A percentile compares a stretch with the other conserved stretches of the same genome.
Conservation (phyloP, 768 basidiomycete genomes). For the Boletus fagicola region DNA sequence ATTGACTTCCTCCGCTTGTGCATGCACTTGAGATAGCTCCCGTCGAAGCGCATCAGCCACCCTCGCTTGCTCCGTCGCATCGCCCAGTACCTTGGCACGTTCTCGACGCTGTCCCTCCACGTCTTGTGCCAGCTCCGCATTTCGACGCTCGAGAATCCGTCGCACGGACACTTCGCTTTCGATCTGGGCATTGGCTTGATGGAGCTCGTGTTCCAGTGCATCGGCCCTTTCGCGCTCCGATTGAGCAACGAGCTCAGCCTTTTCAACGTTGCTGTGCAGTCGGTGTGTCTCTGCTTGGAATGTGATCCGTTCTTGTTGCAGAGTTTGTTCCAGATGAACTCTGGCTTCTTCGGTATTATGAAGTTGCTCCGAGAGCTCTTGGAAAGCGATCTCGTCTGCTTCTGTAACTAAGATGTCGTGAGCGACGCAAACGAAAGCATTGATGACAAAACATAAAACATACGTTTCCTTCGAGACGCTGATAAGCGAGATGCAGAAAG, state of each 20-base stretch:
- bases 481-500: slow-evolving; percentile 72
- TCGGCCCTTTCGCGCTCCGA: slow-evolving; percentile 54
- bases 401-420: slow-evolving; percentile 52
- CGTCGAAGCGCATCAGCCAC: slow-evolving; percentile 57
- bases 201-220: slow-evolving; percentile 61
- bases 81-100: slow-evolving; percentile 56
- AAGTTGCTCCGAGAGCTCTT: slow-evolving; percentile 70
- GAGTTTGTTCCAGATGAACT: slow-evolving; percentile 50
- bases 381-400: slow-evolving; percentile 72
- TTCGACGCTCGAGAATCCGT: slow-evolving; percentile 62
- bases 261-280: slow-evolving; percentile 46
- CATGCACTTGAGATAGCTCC: slow-evolving; percentile 58
- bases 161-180: slow-evolving; percentile 64
- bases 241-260: slow-evolving; percentile 36
- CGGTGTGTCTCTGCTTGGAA: slow-evolving; percentile 57
- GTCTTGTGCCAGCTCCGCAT: slow-evolving; percentile 53
- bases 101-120: slow-evolving; percentile 54
- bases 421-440: slow-evolving; percentile 3
- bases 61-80: slow-evolving; percentile 66
- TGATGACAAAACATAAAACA: slow-evolving; percentile 29
- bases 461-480: slow-evolving; percentile 69
- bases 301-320: slow-evolving; percentile 56
- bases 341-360: slow-evolving; percentile 57
- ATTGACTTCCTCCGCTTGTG: slow-evolving; percentile 69
- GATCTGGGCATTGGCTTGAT: slow-evolving; percentile 57